Conservation (phyloP, 257 asterid species). For the Dorcoceras hygrometricum region DNA sequence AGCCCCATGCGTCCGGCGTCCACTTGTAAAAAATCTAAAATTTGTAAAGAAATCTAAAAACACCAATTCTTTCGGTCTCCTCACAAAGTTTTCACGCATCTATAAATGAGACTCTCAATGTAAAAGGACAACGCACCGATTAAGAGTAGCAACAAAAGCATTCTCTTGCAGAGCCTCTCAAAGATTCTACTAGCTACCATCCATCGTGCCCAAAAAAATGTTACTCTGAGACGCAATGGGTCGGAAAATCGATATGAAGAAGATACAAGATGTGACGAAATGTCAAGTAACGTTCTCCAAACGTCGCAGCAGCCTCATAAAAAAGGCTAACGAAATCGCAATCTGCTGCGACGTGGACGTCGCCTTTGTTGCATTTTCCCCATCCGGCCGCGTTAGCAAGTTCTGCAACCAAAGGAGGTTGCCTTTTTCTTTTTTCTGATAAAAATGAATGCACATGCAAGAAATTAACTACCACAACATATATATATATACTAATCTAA, state of each 20-base stretch:
- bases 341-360: conserved; percentile 48
- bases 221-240: conserved; percentile 37
- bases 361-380: conserved; percentile 50
- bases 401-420: conserved; percentile 39
- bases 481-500: too few species aligned
- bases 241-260: conserved; percentile 53
- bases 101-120: conserved; percentile 19
- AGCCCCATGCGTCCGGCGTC: too few species aligned
- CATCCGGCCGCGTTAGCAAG: conserved; percentile 55
- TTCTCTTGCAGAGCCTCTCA: neutral
- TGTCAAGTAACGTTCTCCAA: conserved; percentile 70
- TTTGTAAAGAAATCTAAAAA: too few species aligned
- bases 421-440: neutral
- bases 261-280: conserved; percentile 42
- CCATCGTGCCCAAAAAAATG: neutral
- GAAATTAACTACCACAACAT: neutral
- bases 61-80: too few species aligned
- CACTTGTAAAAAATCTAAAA: too few species aligned
- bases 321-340: conserved; percentile 45
- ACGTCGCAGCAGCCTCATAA: conserved; percentile 49
- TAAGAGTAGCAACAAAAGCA: neutral
- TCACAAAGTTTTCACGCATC: conserved; percentile 2
- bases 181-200: neutral
- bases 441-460: neutral
- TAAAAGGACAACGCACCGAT: neutral